Evolutionary conservation across 257 asterid species (phyloP), one percentile per base, ranked within the genome.

Genomic region (Scutellaria baicalensis): DNA sequence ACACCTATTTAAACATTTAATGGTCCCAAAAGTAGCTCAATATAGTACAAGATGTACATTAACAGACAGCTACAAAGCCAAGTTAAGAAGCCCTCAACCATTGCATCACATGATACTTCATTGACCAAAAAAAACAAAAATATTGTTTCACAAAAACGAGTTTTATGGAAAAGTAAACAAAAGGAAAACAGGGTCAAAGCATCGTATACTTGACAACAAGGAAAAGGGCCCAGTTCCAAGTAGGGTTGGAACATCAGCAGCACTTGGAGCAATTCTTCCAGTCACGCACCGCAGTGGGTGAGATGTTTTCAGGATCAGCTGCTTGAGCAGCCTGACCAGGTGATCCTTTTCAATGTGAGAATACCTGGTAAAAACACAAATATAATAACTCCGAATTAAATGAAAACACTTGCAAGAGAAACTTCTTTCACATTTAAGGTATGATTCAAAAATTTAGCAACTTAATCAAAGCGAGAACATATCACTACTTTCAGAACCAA

Each of bases 221-320:
- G 98, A 91, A 83, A 90, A 90, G 55, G 84, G 71, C 71, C 92
- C 96, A 75, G 89, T 87, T 82, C 98, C 98, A 71, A 93, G 96
- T 59, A 93, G 80, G 6, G 98, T 91, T 54, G 98, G 98, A 76
- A 89, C 97, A 82, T 93, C 97, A 57, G 89, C 81, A 78, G 98
- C 97, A 75, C 85, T 83, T 38, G 96, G 95, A 69, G 81, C 55
- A 73, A 43, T 68, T 78, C 78, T 81, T 67, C 88, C 96, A 61
- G 40, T 72, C 61, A 77, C 33, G 64, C 78, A 78, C 68, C 79
- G 86, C 62, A 82, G 68, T 57, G 97, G 95, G 78, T 95, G 94
- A 69, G 90, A 80, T 44, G 73, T 64, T 70, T 65, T 76, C 80
- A 85, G 80, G 82, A 91, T 83, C 77, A 93, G 77, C 81, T 89